Percentiles rank a stretch among this genome's conserved stretches.
phyloP scores from a whole-genome alignment of 441 rosid genomes.

The Brassica balearica region DNA sequence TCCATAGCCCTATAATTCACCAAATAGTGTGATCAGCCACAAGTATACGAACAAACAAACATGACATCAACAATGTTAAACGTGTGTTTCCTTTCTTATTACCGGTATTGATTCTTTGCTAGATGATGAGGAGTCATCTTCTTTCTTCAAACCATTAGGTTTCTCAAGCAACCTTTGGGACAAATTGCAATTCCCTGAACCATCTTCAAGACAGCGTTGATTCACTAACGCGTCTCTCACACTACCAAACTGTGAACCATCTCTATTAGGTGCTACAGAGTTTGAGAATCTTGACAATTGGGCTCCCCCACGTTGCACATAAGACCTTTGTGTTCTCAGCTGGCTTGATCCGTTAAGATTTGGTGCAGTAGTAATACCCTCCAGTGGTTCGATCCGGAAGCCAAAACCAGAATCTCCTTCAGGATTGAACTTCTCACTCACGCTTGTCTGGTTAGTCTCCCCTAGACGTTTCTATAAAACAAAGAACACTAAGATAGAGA shows the following conservation, averaged over 20 bases:
- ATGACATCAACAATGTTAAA: neutral
- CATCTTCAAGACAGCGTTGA: conserved; percentile 5
- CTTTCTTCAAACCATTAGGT: neutral
- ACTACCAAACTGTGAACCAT: conserved; percentile 2
- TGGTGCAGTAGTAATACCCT: neutral
- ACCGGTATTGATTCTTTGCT: neutral
- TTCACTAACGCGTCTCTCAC: neutral
- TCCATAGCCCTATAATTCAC: neutral
- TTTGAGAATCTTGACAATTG: conserved; percentile 5
- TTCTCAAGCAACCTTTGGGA: neutral
- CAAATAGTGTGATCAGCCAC: neutral
- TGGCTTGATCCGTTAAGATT: neutral
- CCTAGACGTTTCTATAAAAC: neutral
- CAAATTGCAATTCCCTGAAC: conserved; percentile 7
- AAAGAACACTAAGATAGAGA: neutral
- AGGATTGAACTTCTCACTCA: neutral
- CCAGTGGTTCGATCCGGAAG: neutral
- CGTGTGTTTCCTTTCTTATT: neutral
- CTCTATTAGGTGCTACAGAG: neutral
- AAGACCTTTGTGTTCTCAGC: neutral
- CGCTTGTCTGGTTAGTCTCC: neutral
- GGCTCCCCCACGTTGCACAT: conserved; percentile 1
- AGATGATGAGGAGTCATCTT: neutral
- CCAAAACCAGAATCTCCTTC: neutral
- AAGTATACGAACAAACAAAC: neutral